phyloP scores from a whole-genome alignment of 192 early-diverging fungal species.

The Jimgerdemannia lactiflua region DNA sequence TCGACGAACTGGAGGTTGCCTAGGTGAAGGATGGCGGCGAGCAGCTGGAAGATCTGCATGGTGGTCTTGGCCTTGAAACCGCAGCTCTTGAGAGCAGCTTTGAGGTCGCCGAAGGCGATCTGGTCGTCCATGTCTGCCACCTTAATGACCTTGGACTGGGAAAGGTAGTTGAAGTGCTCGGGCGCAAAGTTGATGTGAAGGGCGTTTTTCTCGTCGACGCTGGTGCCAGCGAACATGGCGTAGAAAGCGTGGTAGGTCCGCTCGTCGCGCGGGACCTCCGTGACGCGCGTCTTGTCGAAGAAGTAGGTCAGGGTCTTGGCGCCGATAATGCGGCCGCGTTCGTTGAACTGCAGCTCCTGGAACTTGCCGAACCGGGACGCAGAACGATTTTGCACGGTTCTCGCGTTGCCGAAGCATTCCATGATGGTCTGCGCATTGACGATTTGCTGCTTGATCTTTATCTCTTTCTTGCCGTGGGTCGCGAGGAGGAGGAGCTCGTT shows the following conservation, averaged over 20 bases:
- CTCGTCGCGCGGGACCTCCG: slow-evolving; percentile 54
- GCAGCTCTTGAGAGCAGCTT: slow-evolving; percentile 55
- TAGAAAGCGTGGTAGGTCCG: slow-evolving; percentile 79
- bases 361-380: slow-evolving; percentile 79
- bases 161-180: slow-evolving; percentile 56
- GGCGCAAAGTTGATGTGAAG: slow-evolving; percentile 54
- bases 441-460: slow-evolving; percentile 67
- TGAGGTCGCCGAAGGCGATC: slow-evolving; percentile 62
- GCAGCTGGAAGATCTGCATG: slow-evolving; percentile 73
- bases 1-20: slow-evolving; percentile 86
- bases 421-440: slow-evolving; percentile 67
- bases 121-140: slow-evolving; percentile 35
- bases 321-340: slow-evolving; percentile 78
- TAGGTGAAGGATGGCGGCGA: slow-evolving; percentile 89
- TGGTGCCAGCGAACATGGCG: slow-evolving; percentile 77
- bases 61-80: slow-evolving; percentile 67
- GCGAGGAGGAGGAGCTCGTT: slow-evolving; percentile 74
- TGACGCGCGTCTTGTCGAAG: slow-evolving; percentile 62
- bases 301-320: slow-evolving; percentile 72
- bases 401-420: slow-evolving; percentile 76
- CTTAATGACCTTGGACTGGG: slow-evolving; percentile 18
- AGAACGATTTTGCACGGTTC: slow-evolving; percentile 57
- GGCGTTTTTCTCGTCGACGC: slow-evolving; percentile 65
- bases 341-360: slow-evolving; percentile 90
- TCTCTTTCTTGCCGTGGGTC: slow-evolving; percentile 72